phyloP scores from a whole-genome alignment of 2,329 filamentous ascomycete genomes.

The Nannizzia gypsea region DNA sequence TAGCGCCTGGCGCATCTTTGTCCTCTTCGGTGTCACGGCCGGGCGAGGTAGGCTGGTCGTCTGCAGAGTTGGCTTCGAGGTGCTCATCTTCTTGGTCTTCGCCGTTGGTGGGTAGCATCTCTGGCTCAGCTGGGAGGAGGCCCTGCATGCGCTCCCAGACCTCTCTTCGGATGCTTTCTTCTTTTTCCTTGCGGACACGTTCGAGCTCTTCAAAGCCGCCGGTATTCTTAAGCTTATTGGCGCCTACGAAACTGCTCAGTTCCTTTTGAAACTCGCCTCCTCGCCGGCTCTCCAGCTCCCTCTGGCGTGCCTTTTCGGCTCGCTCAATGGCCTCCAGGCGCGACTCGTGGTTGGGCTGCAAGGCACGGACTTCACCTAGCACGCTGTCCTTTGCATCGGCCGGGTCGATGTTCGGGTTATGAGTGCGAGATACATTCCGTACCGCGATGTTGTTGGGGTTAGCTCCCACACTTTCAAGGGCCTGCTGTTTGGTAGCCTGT shows the following conservation, averaged over 20 bases:
- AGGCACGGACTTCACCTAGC: slow-evolving; percentile 79
- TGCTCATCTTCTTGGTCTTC: neutral
- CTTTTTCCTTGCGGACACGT: slow-evolving; percentile 67
- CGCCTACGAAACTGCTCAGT: slow-evolving; percentile 70
- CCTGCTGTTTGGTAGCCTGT: slow-evolving; percentile 95
- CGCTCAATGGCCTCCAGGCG: slow-evolving; percentile 90
- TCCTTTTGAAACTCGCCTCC: slow-evolving; percentile 75
- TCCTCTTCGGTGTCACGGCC: neutral
- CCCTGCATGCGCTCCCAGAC: slow-evolving; percentile 47
- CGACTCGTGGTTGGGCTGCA: slow-evolving; percentile 89
- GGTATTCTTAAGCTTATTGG: slow-evolving; percentile 89
- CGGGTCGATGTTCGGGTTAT: slow-evolving; percentile 53
- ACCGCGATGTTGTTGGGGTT: slow-evolving; percentile 34
- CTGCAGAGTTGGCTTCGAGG: neutral
- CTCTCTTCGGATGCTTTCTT: slow-evolving; percentile 74
- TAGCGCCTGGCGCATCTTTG: neutral
- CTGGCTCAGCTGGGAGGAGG: slow-evolving; percentile 31
- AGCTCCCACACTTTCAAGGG: slow-evolving; percentile 46
- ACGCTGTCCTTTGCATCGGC: slow-evolving; percentile 79
- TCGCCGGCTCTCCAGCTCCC: slow-evolving; percentile 66
- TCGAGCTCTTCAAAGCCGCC: slow-evolving; percentile 93
- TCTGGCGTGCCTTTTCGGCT: slow-evolving; percentile 83
- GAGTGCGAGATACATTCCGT: slow-evolving; percentile 42
- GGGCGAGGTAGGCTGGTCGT: neutral
- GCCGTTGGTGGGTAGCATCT: neutral